A percentile compares a stretch with the other conserved stretches of the same genome.
Conservation (phyloP, 495 filamentous ascomycete species). For the Glutinoglossum americanum region DNA sequence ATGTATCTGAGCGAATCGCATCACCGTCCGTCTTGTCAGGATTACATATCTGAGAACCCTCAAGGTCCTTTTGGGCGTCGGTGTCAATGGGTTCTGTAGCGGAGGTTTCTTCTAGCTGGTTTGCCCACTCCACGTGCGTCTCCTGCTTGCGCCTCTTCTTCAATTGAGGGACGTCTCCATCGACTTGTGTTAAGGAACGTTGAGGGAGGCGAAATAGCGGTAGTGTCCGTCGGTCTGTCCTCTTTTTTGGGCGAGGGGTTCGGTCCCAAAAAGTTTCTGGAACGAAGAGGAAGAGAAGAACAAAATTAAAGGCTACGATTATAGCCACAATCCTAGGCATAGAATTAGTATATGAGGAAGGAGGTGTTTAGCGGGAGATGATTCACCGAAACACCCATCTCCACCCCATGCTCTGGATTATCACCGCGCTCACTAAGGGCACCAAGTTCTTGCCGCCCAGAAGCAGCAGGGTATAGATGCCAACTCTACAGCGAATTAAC, state of each 20-base stretch:
- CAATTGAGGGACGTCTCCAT: background rate
- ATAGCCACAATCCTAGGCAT: slow-evolving; percentile 56
- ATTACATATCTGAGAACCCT: too few species aligned
- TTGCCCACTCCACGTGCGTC: slow-evolving; percentile 1
- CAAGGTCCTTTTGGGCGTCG: too few species aligned
- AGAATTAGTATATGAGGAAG: slow-evolving; percentile 10
- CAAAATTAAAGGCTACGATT: slow-evolving; percentile 50
- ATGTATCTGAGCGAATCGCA: too few species aligned
- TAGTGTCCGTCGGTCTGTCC: slow-evolving; percentile 16
- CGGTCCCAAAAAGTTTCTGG: slow-evolving; percentile 96
- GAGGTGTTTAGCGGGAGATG: background rate
- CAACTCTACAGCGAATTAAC: slow-evolving; percentile 31
- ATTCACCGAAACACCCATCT: slow-evolving; percentile 81
- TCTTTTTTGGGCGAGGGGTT: slow-evolving; percentile 40
- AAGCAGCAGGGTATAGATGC: slow-evolving; percentile 82
- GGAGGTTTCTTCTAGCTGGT: background rate
- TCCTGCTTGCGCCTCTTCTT: background rate
- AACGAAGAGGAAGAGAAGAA: slow-evolving; percentile 70
- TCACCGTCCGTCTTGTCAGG: too few species aligned
- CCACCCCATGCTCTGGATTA: slow-evolving; percentile 63
- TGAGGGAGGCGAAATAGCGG: slow-evolving; percentile 16
- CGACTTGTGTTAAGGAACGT: background rate
- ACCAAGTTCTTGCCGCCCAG: slow-evolving; percentile 87
- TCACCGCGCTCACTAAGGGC: slow-evolving; percentile 67
- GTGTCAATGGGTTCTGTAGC: too few species aligned